These are phyloP conservation scores for Kwoniella heveanensis DNA, from an alignment of 768 basidiomycete species.

Conservation along the genomic window DNA sequence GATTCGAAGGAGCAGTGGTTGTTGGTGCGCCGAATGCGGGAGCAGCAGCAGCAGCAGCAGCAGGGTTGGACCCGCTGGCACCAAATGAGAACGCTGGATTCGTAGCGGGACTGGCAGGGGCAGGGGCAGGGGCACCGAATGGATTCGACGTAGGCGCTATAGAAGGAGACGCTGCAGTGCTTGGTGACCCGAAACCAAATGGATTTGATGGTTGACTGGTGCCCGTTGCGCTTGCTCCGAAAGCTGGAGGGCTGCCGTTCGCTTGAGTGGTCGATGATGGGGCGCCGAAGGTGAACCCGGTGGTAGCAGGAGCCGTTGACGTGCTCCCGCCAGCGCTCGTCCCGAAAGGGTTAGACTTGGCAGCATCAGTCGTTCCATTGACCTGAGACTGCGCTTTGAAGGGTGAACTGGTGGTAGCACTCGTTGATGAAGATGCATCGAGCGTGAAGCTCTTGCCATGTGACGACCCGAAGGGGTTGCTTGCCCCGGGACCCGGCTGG, in stretches of 20 bases:
- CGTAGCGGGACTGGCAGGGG: conserved; percentile 12
- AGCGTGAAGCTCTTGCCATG: conserved; percentile 6
- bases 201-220: conserved; percentile 17
- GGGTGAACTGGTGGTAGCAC: conserved; percentile 5
- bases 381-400: neutral
- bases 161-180: conserved; percentile 10
- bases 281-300: conserved; percentile 16
- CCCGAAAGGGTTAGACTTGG: conserved; percentile 21
- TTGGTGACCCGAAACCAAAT: conserved; percentile 15
- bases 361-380: conserved; percentile 9
- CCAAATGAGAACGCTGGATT: conserved; percentile 17
- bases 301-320: conserved; percentile 17
- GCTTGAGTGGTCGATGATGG: conserved; percentile 2
- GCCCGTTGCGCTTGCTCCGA: conserved; percentile 6
- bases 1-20: conserved; percentile 8
- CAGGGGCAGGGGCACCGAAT: conserved; percentile 19
- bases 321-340: neutral
- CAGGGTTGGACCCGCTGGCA: neutral
- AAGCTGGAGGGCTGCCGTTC: conserved; percentile 4
- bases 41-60: conserved; percentile 6
- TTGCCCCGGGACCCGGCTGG: neutral
- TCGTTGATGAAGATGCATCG: conserved; percentile 8
- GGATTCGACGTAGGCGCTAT: conserved; percentile 22
- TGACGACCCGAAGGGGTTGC: conserved; percentile 18
- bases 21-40: neutral